A percentile compares a stretch with the other conserved stretches of the same genome.
Conservation (phyloP, 1,284 basidiomycete genomes). For the Apiotrichum gamsii region DNA sequence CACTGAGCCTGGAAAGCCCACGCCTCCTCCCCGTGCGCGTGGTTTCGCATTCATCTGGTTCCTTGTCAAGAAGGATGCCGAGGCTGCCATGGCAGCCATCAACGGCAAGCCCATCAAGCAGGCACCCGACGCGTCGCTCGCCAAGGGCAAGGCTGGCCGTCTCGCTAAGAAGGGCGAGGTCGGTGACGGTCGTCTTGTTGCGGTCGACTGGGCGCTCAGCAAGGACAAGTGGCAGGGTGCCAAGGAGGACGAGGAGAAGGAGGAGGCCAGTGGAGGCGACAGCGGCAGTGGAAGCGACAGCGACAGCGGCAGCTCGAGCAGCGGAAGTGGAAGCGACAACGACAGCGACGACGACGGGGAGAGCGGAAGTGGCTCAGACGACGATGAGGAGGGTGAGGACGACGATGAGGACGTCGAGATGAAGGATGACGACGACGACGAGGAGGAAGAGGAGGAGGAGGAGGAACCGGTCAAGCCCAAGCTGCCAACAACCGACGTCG, state of each 20-base stretch:
- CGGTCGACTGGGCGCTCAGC: conserved; percentile 94
- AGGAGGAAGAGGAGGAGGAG: conserved; percentile 51
- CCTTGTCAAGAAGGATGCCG: conserved; percentile 76
- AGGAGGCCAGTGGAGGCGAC: conserved; percentile 22
- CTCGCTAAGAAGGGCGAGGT: conserved; percentile 30
- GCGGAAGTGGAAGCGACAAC: conserved; percentile 17
- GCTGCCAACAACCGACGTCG: conserved; percentile 71
- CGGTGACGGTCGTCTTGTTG: conserved; percentile 63
- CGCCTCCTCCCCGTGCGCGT: conserved; percentile 54
- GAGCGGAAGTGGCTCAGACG: too few species aligned
- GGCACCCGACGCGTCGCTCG: conserved; percentile 33
- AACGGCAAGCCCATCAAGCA: conserved; percentile 66
- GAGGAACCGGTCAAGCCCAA: conserved; percentile 61
- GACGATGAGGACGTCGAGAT: conserved; percentile 24
- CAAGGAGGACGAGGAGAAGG: conserved; percentile 53
- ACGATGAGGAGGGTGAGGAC: conserved; percentile 21
- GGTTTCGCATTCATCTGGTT: conserved; percentile 98
- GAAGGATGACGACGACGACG: conserved; percentile 36
- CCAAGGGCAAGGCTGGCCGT: conserved; percentile 42
- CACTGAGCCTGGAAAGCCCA: conserved; percentile 37
- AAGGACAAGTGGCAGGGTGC: conserved; percentile 83
- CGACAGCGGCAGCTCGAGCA: conserved; percentile 37
- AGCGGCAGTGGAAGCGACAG: conserved; percentile 51
- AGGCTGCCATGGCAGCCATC: conserved; percentile 71
- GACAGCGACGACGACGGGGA: conserved; percentile 4